Base-by-base conservation (phyloP, 2,329 filamentous ascomycete genomes). In the Ceratocystis papillata region DNA sequence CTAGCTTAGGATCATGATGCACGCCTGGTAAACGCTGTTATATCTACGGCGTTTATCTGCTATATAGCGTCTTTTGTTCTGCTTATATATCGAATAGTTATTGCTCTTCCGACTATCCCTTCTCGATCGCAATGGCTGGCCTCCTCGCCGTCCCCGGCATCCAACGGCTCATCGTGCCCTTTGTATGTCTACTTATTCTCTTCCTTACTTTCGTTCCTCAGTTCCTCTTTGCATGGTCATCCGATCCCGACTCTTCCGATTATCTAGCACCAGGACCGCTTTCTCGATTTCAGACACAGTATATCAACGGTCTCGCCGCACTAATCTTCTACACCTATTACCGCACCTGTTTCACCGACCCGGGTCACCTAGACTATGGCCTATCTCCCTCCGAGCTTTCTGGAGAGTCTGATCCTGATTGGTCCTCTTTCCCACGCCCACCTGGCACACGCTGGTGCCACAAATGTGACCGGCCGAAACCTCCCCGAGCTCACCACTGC, bases 401-500 rank as follows among this genome's bases (percentile, higher is more conserved):
- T 20, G 66, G 66, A 62, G 65, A 66, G 55, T 72, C 71, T 7
- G 71, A 69, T 12, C 71, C 73, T 20, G 72, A 71, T 15, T 70
- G 68, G 25, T 69, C 68, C 44, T 64, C 67, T 59, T 65, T 63
- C 20, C 65, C 63, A 37, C 62, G 66, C 8, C 64, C 60, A 1
- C 69, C 69, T 3, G 69, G 69, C 64, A 45, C 69, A 50, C 76
- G 81, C 63, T 93, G 88, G 87, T 95, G 90, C 77, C 83, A 82
- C 70, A 90, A 89, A 74, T 95, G 90, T 74, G 77, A 83, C 61
- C 81, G 83, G 44, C 84, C 84, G 12, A 94, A 94, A 72, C 89
- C 90, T 1, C 84, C 87, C 0, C 80, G 90, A 69, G 84, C 89
- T 1, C 90, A 94, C 78, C 90, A 95, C 78, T 95, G 90, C 77